Percentiles rank a stretch among this genome's conserved stretches.
Conservation (phyloP, 73 alveolate species). For the Tetrahymena thermophila region DNA sequence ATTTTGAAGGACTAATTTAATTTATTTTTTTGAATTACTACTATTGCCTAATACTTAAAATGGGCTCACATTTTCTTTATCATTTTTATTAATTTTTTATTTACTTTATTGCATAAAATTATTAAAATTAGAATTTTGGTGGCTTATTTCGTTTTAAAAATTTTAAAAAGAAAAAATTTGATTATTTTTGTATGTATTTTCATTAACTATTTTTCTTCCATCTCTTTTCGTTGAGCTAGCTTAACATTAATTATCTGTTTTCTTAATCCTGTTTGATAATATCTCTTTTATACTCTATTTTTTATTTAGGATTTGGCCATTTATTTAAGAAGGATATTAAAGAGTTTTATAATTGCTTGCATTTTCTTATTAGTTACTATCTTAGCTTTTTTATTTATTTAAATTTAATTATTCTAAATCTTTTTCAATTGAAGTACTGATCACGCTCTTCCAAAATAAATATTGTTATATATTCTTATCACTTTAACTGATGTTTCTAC, state of each 20-base stretch:
- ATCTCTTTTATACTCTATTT: background rate
- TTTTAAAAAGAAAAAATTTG: too few relatives aligned
- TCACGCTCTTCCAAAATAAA: background rate
- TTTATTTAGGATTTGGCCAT: background rate
- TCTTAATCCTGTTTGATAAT: background rate
- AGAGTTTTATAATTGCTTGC: background rate
- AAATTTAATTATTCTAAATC: background rate
- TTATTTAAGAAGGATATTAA: background rate
- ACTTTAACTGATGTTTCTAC: background rate
- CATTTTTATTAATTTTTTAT: too few relatives aligned
- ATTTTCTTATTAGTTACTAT: background rate
- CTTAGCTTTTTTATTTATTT: background rate
- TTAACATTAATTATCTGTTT: background rate
- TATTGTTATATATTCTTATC: background rate
- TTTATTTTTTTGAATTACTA: too few relatives aligned
- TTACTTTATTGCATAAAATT: background rate
- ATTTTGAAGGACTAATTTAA: background rate
- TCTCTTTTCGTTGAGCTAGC: background rate
- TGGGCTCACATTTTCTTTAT: background rate
- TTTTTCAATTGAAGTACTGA: background rate
- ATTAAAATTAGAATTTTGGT: too few relatives aligned
- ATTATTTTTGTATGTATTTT: too few relatives aligned
- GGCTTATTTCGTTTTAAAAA: too few relatives aligned
- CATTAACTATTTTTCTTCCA: too few relatives aligned
- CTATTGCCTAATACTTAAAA: background rate